Evolutionary conservation across 2,329 filamentous ascomycete genomes (phyloP), one percentile per base, ranked within the genome.

Genomic region (Penicillium sp.): DNA sequence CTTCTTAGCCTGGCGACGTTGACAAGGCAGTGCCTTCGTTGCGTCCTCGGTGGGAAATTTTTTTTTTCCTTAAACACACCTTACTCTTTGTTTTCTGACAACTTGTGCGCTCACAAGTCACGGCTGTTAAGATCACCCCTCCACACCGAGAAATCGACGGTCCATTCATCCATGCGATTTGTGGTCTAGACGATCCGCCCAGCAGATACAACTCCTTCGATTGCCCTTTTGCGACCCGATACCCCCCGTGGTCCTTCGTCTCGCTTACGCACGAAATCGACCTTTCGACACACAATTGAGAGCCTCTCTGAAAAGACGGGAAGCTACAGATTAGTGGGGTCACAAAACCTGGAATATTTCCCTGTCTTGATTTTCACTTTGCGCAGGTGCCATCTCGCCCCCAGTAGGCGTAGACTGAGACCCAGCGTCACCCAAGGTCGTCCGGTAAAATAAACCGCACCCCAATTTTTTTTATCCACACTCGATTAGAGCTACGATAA

Each of bases 401-500:
- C 40, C 33, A 58, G 58, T 61, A 59, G 56, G 62, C 60, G 58
- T 62, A 58, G 59, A 54, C 58, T 53, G 56, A 63, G 33, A 61
- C 63, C 56, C 61, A 67, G 62, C 62, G 54, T 63, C 64, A 57
- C 58, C 57, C 62, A 63, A 58, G 50, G 62, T 66, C 38, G 54
- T 42, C 57, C 56, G 66, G 68, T 57, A 70, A 66, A 72, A 63
- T 62, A 60, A 58, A 25, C 47, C 51, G 51, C 46, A 57, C 52
- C 56, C 65, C 57, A 53, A 19, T 25, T 25, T 54, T 49, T 57
- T 38, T 48, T 41, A 12, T 1, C 15, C 27, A 23, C 29, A 41
- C 21, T 21, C 43, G 25, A 62, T 40, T 52, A 60, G 50, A 59
- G 48, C 62, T 63, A 73, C 61, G 61, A 82, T 82, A 81, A 75